Evolutionary conservation across 2,329 filamentous ascomycete genomes (phyloP).

Genomic region (Monosporascus sp.): DNA sequence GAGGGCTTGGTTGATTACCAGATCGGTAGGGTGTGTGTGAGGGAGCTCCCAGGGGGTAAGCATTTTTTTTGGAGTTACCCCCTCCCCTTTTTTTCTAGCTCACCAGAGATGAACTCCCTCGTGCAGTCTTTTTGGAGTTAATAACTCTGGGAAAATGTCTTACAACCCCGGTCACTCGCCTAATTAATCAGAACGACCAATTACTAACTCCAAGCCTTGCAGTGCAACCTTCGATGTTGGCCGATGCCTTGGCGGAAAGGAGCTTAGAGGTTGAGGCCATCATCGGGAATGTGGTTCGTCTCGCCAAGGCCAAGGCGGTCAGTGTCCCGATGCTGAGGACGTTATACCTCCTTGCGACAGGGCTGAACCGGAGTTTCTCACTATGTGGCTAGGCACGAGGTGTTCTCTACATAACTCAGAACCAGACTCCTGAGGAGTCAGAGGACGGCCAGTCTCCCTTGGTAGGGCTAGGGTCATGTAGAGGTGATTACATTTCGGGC

Average conservation of each 20-base stretch:
- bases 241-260: constrained; percentile 22
- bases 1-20: constrained; percentile 24
- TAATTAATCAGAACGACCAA: no score
- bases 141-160: no score
- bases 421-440: no score
- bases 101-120: no score
- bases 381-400: not conserved
- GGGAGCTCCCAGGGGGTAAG: constrained; percentile 14
- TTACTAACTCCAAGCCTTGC: no score
- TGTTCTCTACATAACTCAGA: not conserved
- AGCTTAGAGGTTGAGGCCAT: constrained; percentile 28
- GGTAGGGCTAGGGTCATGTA: no score
- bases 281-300: constrained; percentile 25
- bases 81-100: no score
- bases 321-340: constrained; percentile 28
- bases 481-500: no score
- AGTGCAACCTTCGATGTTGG: constrained; percentile 27
- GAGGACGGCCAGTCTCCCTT: no score
- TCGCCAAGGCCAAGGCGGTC: constrained; percentile 21
- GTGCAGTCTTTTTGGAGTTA: no score
- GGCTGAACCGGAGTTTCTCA: constrained; percentile 24
- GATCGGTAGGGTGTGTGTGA: constrained; percentile 13
- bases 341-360: constrained; percentile 33
- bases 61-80: no score
- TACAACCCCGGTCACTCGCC: no score